phyloP scores from a whole-genome alignment of 805 yeast genomes.

The Kodamaea kaohsiungensis region DNA sequence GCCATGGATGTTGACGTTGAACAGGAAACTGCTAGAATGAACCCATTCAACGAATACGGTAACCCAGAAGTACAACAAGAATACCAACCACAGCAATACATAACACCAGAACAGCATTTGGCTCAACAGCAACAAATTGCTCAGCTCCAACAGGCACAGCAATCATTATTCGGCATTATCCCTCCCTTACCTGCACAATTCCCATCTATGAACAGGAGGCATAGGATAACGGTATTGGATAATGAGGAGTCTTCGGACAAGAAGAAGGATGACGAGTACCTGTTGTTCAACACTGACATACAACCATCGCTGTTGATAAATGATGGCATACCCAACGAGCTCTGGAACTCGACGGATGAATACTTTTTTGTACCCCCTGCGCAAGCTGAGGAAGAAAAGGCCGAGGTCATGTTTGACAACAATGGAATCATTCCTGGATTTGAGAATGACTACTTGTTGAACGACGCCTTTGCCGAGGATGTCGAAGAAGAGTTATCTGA shows the following conservation, averaged over 20 bases:
- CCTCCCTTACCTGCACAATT: slow-evolving; percentile 14
- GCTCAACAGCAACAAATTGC: slow-evolving; percentile 9
- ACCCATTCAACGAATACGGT: slow-evolving; percentile 42
- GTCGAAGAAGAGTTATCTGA: slow-evolving; percentile 45
- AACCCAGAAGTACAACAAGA: slow-evolving; percentile 30
- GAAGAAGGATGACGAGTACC: slow-evolving; percentile 36
- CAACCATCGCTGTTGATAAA: slow-evolving; percentile 41
- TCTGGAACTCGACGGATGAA: slow-evolving; percentile 19
- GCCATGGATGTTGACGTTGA: slow-evolving; percentile 15
- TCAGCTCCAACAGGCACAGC: background rate
- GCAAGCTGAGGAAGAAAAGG: slow-evolving; percentile 14
- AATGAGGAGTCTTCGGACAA: slow-evolving; percentile 18
- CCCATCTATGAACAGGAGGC: slow-evolving; percentile 21
- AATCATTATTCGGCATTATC: slow-evolving; percentile 2
- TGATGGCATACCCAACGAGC: slow-evolving; percentile 18
- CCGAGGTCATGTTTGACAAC: slow-evolving; percentile 11
- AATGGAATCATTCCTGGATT: slow-evolving; percentile 29
- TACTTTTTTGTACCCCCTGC: slow-evolving; percentile 29
- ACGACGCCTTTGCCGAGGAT: slow-evolving; percentile 41
- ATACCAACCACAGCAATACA: slow-evolving; percentile 13
- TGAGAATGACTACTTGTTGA: slow-evolving; percentile 35
- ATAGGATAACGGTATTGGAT: slow-evolving; percentile 36
- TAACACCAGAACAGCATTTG: slow-evolving; percentile 2
- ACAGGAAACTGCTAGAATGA: slow-evolving; percentile 9
- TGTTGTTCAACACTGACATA: slow-evolving; percentile 41